Evolutionary conservation across 106 monocot genomes (phyloP).

Genomic region (Ottelia alismoides): DNA sequence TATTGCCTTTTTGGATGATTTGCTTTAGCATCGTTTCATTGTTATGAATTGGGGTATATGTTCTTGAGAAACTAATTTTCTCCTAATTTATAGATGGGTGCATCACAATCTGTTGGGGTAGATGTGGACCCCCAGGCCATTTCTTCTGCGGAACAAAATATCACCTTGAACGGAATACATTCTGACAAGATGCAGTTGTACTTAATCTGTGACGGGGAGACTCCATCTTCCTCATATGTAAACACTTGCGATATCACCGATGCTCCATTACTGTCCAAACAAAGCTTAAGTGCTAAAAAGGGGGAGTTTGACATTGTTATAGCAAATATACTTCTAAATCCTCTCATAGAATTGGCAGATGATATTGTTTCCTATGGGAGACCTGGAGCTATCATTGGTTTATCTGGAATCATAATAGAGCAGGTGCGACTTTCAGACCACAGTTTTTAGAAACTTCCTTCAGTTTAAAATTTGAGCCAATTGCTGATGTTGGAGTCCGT

Average conservation of each 20-base stretch:
- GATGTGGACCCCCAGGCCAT: constrained; percentile 78
- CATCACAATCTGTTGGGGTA: constrained; percentile 55
- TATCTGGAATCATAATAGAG: constrained; percentile 69
- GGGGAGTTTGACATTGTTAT: constrained; percentile 65
- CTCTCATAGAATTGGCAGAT: constrained; percentile 67
- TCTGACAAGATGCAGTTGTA: constrained; percentile 46
- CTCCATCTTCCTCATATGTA: background rate
- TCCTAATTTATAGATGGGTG: constrained; percentile 83
- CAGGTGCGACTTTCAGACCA: no score
- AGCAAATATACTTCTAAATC: constrained; percentile 95
- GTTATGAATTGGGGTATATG: no score
- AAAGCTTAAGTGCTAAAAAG: constrained; percentile 21
- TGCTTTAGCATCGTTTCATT: no score
- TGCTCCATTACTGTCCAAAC: no score
- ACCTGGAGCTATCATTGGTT: constrained; percentile 53
- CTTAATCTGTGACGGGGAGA: constrained; percentile 25
- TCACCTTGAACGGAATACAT: constrained; percentile 49
- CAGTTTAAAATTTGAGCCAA: no score
- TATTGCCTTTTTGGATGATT: no score
- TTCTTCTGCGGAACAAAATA: constrained; percentile 52
- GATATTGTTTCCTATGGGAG: constrained; percentile 70
- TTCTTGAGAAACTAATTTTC: no score
- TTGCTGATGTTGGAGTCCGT: no score
- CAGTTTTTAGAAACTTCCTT: no score
- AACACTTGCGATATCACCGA: no score